Base-by-base conservation (phyloP, 345 rosid species). In the Odontarrhena argentea region DNA sequence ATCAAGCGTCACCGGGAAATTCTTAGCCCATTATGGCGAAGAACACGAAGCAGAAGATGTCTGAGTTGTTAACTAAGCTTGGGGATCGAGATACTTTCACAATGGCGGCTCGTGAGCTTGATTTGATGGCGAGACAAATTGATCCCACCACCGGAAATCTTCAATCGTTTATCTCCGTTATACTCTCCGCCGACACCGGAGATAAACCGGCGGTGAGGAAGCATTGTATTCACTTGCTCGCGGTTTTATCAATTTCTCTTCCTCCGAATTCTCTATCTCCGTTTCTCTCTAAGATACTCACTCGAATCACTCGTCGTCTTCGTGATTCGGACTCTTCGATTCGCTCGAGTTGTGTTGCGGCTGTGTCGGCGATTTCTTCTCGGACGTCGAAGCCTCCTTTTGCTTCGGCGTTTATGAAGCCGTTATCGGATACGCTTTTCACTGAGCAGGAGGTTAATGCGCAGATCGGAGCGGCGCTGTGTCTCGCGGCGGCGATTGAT, bases 41-140 rank as follows among this genome's bases (percentile, higher is more conserved):
- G 9, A 75, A 71, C 60, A 40, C 84, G 24, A 90, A 81, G 67
- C 86, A 79, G 11, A 84, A 79, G 47, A 77, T 90, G 46, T 78
- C 81, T 14, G 71, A 74, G 11, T 73, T 87, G 47, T 74, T 88
- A 44, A 77, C 82, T 3, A 93, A 93, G 82, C 92, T 93, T 32
- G 82, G 92, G 5, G 95, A 93, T 83, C 77, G 95, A 18, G 98
- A 93, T 72, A 93, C 97, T 24, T 81, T 80, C 80, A 56, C 90
- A 48, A 63, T 76, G 56, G 94, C 97, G 2, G 83, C 87, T 24
- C 56, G 83, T 0, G 96, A 93, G 84, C 91, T 93, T 6, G 86
- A 86, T 10, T 78, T 85, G 52, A 72, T 93, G 13, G 92, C 90
- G 40, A 74, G 74, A 55, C 69, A 77, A 3, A 83, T 90, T 11